Evolutionary conservation across 495 filamentous ascomycete species (phyloP).

Genomic region (Podospora sp.): DNA sequence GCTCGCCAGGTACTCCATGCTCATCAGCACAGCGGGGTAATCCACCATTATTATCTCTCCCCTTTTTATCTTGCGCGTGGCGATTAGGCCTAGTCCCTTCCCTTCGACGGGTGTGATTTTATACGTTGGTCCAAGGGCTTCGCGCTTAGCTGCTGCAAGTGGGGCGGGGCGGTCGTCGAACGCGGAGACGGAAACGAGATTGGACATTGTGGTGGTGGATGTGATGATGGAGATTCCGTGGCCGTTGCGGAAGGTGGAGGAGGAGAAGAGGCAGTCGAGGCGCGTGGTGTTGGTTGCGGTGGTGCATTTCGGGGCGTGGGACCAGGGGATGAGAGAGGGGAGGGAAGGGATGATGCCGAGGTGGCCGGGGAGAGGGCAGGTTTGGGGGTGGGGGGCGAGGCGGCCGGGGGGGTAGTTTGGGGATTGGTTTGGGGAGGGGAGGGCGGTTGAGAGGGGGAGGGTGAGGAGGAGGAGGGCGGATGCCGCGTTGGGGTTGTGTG

Average conservation of each 20-base stretch:
- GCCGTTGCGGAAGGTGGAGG: conserved; percentile 35
- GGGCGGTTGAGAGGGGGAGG: background rate
- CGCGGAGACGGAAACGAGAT: conserved; percentile 32
- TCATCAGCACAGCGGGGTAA: conserved; percentile 38
- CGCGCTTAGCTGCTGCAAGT: conserved; percentile 17
- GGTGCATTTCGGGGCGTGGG: conserved; percentile 23
- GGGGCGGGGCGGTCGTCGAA: conserved; percentile 34
- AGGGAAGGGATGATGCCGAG: conserved; percentile 13
- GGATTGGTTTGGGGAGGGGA: background rate
- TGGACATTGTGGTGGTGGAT: conserved; percentile 28
- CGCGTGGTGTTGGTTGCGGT: conserved; percentile 2
- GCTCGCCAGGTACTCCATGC: conserved; percentile 35
- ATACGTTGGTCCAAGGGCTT: conserved; percentile 25
- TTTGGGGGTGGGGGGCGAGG: background rate
- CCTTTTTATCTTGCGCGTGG: conserved; percentile 36
- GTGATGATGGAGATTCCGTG: conserved; percentile 38
- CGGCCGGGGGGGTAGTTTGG: conserved; percentile 9
- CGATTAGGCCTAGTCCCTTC: conserved; percentile 43
- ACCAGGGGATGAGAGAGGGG: conserved; percentile 20
- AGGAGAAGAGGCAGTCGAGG: conserved; percentile 41
- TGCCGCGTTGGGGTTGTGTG: background rate
- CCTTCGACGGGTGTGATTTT: conserved; percentile 34
- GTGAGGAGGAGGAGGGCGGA: background rate
- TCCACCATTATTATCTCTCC: conserved; percentile 46
- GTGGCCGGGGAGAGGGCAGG: conserved; percentile 10